Evolutionary conservation across 192 early-diverging fungal genomes (phyloP).

Genomic region (Linnemannia zychae): DNA sequence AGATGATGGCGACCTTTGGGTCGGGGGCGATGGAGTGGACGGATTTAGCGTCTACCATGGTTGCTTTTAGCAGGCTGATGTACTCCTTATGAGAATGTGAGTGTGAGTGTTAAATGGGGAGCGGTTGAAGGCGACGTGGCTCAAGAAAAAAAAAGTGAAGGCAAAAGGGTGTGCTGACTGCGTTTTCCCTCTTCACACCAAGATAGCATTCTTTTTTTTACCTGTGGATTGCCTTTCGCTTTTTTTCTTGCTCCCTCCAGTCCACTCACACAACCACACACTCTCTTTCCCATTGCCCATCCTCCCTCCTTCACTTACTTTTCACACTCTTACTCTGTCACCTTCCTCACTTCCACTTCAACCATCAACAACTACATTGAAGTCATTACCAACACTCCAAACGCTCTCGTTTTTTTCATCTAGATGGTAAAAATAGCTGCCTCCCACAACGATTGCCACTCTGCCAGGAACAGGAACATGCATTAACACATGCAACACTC

Average conservation of each 20-base stretch:
- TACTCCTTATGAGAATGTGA: background rate
- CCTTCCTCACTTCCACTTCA: background rate
- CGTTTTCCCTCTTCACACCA: background rate
- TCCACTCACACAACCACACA: background rate
- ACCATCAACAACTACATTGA: background rate
- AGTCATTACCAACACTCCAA: background rate
- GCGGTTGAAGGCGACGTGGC: background rate
- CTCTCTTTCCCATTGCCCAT: background rate
- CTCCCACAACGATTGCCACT: background rate
- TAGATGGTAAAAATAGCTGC: background rate
- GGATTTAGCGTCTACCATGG: constrained; percentile 53
- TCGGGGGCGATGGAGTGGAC: constrained; percentile 61
- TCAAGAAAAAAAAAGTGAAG: background rate
- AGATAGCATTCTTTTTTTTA: background rate
- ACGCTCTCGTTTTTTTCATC: background rate
- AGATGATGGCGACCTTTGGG: constrained; percentile 82
- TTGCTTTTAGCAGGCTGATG: no score
- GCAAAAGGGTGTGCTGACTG: background rate
- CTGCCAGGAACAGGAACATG: background rate
- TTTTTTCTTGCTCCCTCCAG: background rate
- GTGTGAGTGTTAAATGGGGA: background rate
- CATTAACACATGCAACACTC: background rate
- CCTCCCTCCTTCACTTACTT: background rate
- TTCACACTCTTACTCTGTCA: background rate
- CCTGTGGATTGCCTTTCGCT: background rate